Conservation (phyloP, 2,329 filamentous ascomycete species). For the Pseudodiploospora longispora region DNA sequence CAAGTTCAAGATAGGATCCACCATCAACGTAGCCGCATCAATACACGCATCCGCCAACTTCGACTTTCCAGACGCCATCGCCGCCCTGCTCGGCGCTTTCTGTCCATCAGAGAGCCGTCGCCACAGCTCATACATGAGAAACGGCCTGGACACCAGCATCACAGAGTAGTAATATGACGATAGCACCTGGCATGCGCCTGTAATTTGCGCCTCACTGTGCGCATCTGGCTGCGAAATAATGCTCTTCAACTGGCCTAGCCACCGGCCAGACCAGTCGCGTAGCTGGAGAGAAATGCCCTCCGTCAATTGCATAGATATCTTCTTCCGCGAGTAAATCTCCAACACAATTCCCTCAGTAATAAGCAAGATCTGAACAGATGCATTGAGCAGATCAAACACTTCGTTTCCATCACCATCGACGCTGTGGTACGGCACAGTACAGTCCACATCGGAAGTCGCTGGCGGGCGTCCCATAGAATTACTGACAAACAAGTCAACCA, state of each 20-base stretch:
- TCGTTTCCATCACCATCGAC: constrained; percentile 29
- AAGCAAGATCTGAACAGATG: constrained; percentile 44
- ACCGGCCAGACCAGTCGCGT: constrained; percentile 41
- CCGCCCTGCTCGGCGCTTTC: constrained; percentile 10
- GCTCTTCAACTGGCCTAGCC: constrained; percentile 37
- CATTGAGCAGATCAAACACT: constrained; percentile 38
- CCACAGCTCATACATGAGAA: constrained; percentile 48
- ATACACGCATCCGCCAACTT: constrained; percentile 48
- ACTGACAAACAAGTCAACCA: constrained; percentile 44
- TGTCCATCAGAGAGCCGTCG: constrained; percentile 32
- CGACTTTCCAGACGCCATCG: constrained; percentile 33
- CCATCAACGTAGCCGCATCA: constrained; percentile 45
- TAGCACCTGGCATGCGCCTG: constrained; percentile 43
- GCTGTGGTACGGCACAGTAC: constrained; percentile 40
- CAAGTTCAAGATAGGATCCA: constrained; percentile 38
- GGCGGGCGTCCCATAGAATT: constrained; percentile 48
- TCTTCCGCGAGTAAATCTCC: constrained; percentile 44
- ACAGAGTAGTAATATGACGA: constrained; percentile 49
- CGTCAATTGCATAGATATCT: constrained; percentile 44
- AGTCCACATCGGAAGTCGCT: constrained; percentile 45
- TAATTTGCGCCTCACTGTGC: constrained; percentile 22
- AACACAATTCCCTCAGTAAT: constrained; percentile 43
- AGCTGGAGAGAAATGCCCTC: constrained; percentile 46
- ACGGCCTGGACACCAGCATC: constrained; percentile 48
- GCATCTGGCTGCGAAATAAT: constrained; percentile 19